Percentiles rank a stretch among this genome's conserved stretches.
phyloP scores from a whole-genome alignment of 345 rosid genomes.

The Excoecaria cochinchinensis region DNA sequence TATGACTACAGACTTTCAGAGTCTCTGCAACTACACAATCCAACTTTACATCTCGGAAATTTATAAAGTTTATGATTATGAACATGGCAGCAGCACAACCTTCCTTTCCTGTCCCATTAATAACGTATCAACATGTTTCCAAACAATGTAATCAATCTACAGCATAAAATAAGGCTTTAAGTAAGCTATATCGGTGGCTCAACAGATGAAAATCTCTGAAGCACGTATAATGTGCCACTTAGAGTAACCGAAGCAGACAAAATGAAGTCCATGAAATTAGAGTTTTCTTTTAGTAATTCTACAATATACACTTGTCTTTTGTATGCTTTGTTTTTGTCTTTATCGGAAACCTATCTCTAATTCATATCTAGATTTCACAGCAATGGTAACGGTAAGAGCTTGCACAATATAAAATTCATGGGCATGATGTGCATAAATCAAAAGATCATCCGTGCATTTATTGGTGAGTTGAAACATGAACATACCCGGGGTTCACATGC shows the following conservation, averaged over 20 bases:
- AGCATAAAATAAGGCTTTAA: background rate
- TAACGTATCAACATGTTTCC: background rate
- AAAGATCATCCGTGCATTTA: constrained; percentile 5
- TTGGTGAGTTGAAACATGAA: constrained; percentile 19
- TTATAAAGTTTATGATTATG: background rate
- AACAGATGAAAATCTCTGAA: background rate
- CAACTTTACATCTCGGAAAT: background rate
- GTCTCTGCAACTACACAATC: background rate
- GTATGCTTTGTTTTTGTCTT: background rate
- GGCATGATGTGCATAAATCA: background rate
- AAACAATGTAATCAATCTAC: background rate
- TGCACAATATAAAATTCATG: background rate
- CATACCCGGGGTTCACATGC: constrained; percentile 91
- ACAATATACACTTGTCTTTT: background rate
- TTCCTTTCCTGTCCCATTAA: constrained; percentile 1
- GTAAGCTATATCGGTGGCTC: background rate
- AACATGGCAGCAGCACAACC: background rate
- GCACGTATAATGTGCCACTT: background rate
- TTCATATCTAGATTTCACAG: background rate
- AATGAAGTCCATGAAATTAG: background rate
- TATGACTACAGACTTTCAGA: background rate
- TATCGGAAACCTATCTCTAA: background rate
- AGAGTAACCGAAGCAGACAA: background rate
- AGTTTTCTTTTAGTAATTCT: background rate
- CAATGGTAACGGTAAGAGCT: constrained; percentile 10